phyloP scores from a whole-genome alignment of 306 rosid species.

The Medicago ruthenica region DNA sequence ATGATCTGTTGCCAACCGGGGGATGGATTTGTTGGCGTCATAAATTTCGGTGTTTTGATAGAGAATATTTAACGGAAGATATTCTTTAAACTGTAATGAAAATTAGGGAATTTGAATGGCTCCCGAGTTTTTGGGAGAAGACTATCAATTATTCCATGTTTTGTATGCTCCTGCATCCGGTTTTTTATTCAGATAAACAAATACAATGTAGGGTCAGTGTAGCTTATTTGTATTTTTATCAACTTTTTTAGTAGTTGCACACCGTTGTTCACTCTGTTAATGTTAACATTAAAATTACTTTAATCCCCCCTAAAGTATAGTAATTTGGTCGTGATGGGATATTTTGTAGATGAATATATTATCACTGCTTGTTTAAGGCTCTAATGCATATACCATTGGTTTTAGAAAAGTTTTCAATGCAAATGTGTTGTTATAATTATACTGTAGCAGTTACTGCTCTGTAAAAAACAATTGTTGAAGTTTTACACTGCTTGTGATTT shows the following conservation, averaged over 20 bases:
- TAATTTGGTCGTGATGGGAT: background rate
- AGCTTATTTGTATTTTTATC: slow-evolving; percentile 33
- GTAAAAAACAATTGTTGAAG: too few species aligned
- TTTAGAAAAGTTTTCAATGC: too few species aligned
- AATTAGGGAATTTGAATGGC: background rate
- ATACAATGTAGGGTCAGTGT: slow-evolving; percentile 19
- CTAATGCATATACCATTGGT: too few species aligned
- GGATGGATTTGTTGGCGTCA: slow-evolving; percentile 24
- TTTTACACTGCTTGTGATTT: too few species aligned
- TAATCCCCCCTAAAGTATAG: background rate
- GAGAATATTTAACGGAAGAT: slow-evolving; percentile 16
- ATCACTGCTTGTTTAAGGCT: too few species aligned
- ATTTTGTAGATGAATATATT: background rate
- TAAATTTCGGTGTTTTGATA: slow-evolving; percentile 30
- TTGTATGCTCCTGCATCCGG: background rate
- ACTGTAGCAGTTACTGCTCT: too few species aligned
- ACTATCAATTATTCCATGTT: slow-evolving; percentile 14
- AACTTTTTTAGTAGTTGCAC: background rate
- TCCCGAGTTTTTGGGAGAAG: background rate
- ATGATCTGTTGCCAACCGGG: slow-evolving; percentile 3
- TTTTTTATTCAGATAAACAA: slow-evolving; percentile 12
- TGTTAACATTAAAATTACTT: background rate
- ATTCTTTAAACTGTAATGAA: slow-evolving; percentile 23
- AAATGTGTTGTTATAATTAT: too few species aligned
- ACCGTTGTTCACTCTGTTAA: background rate